A percentile compares a stretch with the other conserved stretches of the same genome.
These are phyloP conservation scores for Hortiboletus campestris DNA, from an alignment of 768 basidiomycete species.

Conservation along the genomic window DNA sequence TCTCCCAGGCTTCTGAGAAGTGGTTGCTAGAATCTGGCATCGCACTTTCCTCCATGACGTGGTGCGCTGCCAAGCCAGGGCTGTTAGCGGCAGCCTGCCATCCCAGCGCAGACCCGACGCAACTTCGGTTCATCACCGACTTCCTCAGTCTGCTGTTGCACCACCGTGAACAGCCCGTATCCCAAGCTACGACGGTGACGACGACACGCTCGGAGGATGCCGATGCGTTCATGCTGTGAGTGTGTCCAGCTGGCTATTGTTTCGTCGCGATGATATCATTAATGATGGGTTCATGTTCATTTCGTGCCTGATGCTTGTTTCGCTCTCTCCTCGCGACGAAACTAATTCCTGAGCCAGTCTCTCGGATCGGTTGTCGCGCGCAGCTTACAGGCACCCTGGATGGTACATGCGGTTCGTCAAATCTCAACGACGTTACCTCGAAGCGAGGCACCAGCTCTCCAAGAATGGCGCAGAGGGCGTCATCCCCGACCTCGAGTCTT, in stretches of 20 bases:
- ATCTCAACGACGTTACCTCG: constrained; percentile 33
- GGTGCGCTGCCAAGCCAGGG: constrained; percentile 39
- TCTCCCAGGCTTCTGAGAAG: constrained; percentile 29
- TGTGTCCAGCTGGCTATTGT: neutral
- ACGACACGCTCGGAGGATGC: constrained; percentile 1
- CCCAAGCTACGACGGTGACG: neutral
- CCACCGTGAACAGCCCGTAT: constrained; percentile 31
- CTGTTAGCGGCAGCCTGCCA: constrained; percentile 59
- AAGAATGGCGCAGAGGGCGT: constrained; percentile 20
- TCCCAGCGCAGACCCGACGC: constrained; percentile 55
- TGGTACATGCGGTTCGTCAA: constrained; percentile 45
- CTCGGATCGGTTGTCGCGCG: constrained; percentile 36
- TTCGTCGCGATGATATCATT: constrained; percentile 9
- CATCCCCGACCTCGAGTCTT: constrained; percentile 44
- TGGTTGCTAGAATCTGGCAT: constrained; percentile 27
- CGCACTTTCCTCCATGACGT: constrained; percentile 18
- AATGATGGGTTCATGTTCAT: neutral
- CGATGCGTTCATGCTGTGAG: constrained; percentile 24
- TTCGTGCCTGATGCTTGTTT: constrained; percentile 1
- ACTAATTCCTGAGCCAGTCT: constrained; percentile 30
- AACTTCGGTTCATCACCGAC: constrained; percentile 52
- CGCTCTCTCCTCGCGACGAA: neutral
- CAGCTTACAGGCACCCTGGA: constrained; percentile 32
- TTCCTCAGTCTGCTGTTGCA: constrained; percentile 45
- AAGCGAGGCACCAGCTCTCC: constrained; percentile 33